phyloP scores from a whole-genome alignment of 768 basidiomycete genomes.

The Psilocybe tampanensis region DNA sequence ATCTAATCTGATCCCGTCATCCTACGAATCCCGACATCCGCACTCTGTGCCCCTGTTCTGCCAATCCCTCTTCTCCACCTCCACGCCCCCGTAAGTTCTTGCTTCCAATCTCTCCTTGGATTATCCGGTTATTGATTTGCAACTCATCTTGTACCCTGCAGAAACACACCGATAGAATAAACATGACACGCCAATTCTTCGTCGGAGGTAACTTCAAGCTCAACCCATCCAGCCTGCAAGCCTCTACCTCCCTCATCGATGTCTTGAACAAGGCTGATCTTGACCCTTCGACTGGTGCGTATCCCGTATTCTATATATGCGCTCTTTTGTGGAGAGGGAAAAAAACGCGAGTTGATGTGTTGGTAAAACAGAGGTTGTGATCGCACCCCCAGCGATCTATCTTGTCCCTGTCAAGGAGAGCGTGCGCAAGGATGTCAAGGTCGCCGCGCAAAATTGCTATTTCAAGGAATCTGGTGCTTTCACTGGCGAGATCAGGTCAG shows the following conservation, averaged over 20 bases:
- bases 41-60: neutral
- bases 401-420: constrained; percentile 69
- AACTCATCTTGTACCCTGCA: neutral
- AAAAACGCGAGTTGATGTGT: neutral
- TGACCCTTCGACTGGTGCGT: constrained; percentile 74
- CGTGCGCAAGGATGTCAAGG: constrained; percentile 67
- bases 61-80: neutral
- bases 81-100: neutral
- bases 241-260: constrained; percentile 66
- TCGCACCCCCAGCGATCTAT: constrained; percentile 91
- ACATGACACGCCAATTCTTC: constrained; percentile 79
- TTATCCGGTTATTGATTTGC: neutral
- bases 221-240: constrained; percentile 74
- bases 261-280: constrained; percentile 79
- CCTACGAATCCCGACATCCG: neutral
- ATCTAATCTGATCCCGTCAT: constrained; percentile 4
- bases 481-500: constrained; percentile 94
- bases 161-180: neutral
- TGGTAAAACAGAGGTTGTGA: constrained; percentile 77
- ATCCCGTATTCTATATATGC: neutral
- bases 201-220: constrained; percentile 99
- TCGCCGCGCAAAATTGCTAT: constrained; percentile 93
- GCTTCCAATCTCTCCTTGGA: neutral
- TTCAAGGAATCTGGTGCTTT: constrained; percentile 84
- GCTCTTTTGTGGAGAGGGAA: neutral